Conservation (phyloP, 768 basidiomycete species). For the Lenzites betulinus region DNA sequence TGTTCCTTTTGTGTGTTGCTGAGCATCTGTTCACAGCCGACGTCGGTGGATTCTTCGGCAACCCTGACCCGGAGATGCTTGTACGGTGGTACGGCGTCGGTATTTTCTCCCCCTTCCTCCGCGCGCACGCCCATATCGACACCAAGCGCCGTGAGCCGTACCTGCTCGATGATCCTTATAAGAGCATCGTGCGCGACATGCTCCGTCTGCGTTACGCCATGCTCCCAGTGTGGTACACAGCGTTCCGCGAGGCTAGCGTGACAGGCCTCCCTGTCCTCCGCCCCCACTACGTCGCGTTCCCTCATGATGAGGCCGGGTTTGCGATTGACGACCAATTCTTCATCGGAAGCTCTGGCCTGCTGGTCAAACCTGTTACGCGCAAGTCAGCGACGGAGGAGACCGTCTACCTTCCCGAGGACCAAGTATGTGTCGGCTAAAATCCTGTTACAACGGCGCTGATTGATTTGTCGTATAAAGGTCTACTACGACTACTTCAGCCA, state of each 20-base stretch:
- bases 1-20: not conserved
- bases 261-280: constrained; percentile 83
- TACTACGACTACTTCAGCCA: constrained; percentile 94
- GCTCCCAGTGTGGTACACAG: constrained; percentile 96
- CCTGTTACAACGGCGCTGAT: not conserved
- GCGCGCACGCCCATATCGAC: constrained; percentile 97
- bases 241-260: constrained; percentile 85
- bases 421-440: constrained; percentile 46
- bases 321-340: constrained; percentile 94
- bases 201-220: constrained; percentile 83
- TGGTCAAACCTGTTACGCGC: constrained; percentile 87
- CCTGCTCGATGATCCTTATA: constrained; percentile 87
- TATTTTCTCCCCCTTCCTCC: constrained; percentile 94
- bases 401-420: constrained; percentile 86
- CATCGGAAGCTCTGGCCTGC: constrained; percentile 82
- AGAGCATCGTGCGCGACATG: constrained; percentile 75
- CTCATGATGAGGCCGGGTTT: constrained; percentile 84
- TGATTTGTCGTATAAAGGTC: constrained; percentile 46
- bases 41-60: constrained; percentile 98
- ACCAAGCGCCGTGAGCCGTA: constrained; percentile 97
- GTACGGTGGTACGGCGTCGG: constrained; percentile 98
- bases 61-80: constrained; percentile 92
- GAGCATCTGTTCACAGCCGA: constrained; percentile 61
- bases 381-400: constrained; percentile 68
- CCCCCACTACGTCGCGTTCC: constrained; percentile 96